phyloP scores from a whole-genome alignment of 306 rosid genomes.

The Glycine soja region DNA sequence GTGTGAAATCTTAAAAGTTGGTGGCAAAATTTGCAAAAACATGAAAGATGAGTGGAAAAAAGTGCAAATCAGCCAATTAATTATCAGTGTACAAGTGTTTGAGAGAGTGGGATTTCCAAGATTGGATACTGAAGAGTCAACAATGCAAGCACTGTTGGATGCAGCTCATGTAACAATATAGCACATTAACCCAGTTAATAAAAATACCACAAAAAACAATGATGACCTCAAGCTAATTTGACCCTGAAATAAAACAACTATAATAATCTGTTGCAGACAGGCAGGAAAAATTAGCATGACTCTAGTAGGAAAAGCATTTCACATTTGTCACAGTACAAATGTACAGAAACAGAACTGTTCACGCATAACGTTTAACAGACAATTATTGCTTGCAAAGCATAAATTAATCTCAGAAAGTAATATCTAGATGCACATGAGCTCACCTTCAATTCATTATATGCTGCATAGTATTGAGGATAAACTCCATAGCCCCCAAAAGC shows the following conservation, averaged over 20 bases:
- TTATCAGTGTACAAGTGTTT: neutral
- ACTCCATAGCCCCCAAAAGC: conserved; percentile 90
- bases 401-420: conserved; percentile 30
- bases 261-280: conserved; percentile 7
- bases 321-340: neutral
- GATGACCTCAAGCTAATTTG: conserved; percentile 30
- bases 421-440: conserved; percentile 21
- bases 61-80: too few species aligned
- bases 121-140: conserved; percentile 11
- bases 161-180: conserved; percentile 27
- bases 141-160: conserved; percentile 14
- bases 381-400: conserved; percentile 24
- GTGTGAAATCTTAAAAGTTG: too few species aligned
- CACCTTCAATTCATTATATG: conserved; percentile 87
- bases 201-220: conserved; percentile 29
- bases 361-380: conserved; percentile 4
- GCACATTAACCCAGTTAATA: conserved; percentile 18
- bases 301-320: conserved; percentile 1
- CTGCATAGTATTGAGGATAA: conserved; percentile 89
- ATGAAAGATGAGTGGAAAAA: too few species aligned
- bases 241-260: conserved; percentile 28
- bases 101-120: conserved; percentile 1
- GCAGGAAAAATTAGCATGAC: conserved; percentile 30
- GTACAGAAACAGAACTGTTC: conserved; percentile 26
- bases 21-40: too few species aligned